A percentile compares a stretch with the other conserved stretches of the same genome.
These are phyloP conservation scores for Aspergillus neoniger DNA, from an alignment of 2,329 filamentous ascomycete genomes.

Conservation along the genomic window DNA sequence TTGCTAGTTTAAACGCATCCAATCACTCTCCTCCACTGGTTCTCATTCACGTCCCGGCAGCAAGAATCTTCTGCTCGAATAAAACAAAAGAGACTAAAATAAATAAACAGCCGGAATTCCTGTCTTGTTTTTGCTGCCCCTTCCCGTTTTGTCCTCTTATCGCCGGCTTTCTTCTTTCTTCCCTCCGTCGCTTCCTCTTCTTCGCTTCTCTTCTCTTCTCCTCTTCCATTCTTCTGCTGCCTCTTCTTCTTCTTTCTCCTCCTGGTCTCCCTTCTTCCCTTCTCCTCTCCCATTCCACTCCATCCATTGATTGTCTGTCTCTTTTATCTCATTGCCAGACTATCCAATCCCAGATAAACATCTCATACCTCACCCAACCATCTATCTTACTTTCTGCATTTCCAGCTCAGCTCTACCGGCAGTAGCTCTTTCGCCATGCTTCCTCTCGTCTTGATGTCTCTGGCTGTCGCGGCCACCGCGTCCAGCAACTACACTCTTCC, in stretches of 20 bases:
- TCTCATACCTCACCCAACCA: background rate
- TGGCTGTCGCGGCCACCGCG: constrained; percentile 11
- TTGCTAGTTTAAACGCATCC: background rate
- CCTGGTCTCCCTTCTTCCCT: background rate
- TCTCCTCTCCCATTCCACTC: background rate
- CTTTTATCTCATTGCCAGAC: constrained; percentile 6
- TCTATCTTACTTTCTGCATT: background rate
- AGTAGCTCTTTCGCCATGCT: constrained; percentile 1
- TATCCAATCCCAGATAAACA: background rate
- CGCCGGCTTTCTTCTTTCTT: constrained; percentile 1
- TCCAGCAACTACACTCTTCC: constrained; percentile 17
- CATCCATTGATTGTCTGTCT: background rate
- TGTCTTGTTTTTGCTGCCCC: background rate
- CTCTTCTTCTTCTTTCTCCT: background rate
- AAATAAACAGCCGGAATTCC: constrained; percentile 5
- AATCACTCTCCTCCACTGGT: background rate
- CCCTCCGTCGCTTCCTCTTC: background rate
- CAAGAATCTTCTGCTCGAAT: no score
- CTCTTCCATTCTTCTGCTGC: background rate
- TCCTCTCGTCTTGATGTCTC: constrained; percentile 11
- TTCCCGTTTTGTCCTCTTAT: constrained; percentile 2
- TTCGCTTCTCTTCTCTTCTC: background rate
- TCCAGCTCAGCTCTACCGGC: background rate
- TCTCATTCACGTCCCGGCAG: constrained; percentile 1
- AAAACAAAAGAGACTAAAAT: background rate